These are phyloP conservation scores for Pilobolus umbonatus DNA, from an alignment of 192 early-diverging fungal genomes.

Conservation along the genomic window DNA sequence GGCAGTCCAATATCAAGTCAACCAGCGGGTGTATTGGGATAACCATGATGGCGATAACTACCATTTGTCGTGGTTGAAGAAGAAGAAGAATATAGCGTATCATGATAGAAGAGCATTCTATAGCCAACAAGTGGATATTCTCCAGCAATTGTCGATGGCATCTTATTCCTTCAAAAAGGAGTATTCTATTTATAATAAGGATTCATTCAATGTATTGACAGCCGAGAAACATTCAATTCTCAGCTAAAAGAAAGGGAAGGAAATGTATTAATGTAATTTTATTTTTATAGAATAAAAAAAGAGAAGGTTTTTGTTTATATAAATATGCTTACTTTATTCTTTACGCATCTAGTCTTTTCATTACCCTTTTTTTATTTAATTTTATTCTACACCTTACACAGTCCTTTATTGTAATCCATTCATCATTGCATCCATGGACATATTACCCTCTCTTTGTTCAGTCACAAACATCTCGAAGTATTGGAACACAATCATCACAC, in stretches of 20 bases:
- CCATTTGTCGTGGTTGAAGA: not conserved
- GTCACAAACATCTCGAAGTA: constrained; percentile 98
- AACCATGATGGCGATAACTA: constrained; percentile 82
- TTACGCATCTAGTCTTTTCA: not conserved
- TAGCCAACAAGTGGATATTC: too few species aligned
- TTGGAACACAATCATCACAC: constrained; percentile 63
- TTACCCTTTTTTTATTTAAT: not conserved
- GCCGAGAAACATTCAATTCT: not conserved
- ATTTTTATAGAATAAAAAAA: too few species aligned
- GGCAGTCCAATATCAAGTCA: constrained; percentile 66
- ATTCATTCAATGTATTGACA: too few species aligned
- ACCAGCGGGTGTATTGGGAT: constrained; percentile 78
- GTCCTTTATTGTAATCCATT: not conserved
- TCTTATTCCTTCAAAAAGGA: too few species aligned
- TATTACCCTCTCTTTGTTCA: constrained; percentile 66
- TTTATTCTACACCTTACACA: not conserved
- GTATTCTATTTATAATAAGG: too few species aligned
- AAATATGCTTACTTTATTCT: not conserved
- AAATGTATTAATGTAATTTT: too few species aligned
- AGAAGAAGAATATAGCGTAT: not conserved
- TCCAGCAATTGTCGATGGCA: too few species aligned
- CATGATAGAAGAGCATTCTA: not conserved
- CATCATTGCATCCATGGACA: constrained; percentile 7
- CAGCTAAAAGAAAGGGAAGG: not conserved
- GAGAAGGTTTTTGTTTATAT: not conserved